Percentiles rank a stretch among this genome's conserved stretches.
These are phyloP conservation scores for Phyllosticta citriasiana DNA, from an alignment of 2,329 filamentous ascomycete genomes.

Conservation along the genomic window DNA sequence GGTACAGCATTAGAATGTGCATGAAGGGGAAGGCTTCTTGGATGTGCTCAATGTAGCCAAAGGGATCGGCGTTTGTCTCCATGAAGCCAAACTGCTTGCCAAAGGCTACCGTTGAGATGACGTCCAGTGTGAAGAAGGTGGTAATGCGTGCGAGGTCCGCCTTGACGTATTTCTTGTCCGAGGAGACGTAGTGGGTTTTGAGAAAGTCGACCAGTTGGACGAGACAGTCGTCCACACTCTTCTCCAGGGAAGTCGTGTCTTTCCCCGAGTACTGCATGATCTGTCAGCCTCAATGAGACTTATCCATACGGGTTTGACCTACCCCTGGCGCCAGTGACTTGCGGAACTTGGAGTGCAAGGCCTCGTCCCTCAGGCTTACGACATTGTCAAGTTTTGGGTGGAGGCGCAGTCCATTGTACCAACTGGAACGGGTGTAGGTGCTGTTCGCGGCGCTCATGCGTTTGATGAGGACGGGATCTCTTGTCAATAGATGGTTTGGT, in stretches of 20 bases:
- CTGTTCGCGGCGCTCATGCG: slow-evolving; percentile 34
- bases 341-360: slow-evolving; percentile 27
- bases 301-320: neutral
- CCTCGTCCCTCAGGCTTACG: slow-evolving; percentile 26
- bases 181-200: slow-evolving; percentile 9
- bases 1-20: slow-evolving; percentile 35
- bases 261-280: slow-evolving; percentile 26
- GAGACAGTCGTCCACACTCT: slow-evolving; percentile 25
- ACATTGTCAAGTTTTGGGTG: slow-evolving; percentile 32
- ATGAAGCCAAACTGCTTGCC: slow-evolving; percentile 41
- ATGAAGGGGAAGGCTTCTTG: slow-evolving; percentile 35
- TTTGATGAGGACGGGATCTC: slow-evolving; percentile 36
- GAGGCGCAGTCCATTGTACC: slow-evolving; percentile 27
- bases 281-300: neutral
- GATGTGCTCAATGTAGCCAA: slow-evolving; percentile 38
- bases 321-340: slow-evolving; percentile 26
- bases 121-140: slow-evolving; percentile 33
- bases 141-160: slow-evolving; percentile 26
- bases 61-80: slow-evolving; percentile 36
- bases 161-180: slow-evolving; percentile 16
- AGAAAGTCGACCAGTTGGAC: neutral
- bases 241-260: slow-evolving; percentile 28
- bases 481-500: slow-evolving; percentile 41
- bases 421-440: slow-evolving; percentile 30
- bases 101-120: slow-evolving; percentile 32